Percentiles rank a stretch among this genome's conserved stretches.
Conservation (phyloP, 441 rosid species). For the Bocquillonia castaneifolia region DNA sequence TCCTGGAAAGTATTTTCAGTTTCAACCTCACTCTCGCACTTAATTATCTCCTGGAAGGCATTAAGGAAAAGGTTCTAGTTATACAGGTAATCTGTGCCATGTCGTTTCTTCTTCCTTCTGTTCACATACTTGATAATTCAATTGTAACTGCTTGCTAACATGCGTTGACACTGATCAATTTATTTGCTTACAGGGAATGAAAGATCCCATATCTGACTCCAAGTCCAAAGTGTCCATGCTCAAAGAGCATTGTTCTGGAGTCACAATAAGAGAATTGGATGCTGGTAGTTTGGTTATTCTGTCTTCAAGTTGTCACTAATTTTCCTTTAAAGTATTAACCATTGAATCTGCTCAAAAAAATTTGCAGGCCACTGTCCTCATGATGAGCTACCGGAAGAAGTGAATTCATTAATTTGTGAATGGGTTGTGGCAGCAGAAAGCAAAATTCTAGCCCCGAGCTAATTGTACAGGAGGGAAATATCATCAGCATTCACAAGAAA, state of each 20-base stretch:
- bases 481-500: too few species aligned
- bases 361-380: conserved; percentile 85
- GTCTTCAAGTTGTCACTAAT: not conserved
- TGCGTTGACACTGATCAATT: not conserved
- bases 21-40: conserved; percentile 77
- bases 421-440: conserved; percentile 48
- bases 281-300: conserved; percentile 44
- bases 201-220: conserved; percentile 71
- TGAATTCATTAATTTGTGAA: conserved; percentile 49
- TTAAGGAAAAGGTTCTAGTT: conserved; percentile 49
- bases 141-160: not conserved
- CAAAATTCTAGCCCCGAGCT: conserved; percentile 25
- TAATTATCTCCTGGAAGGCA: conserved; percentile 61
- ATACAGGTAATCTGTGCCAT: conserved; percentile 49
- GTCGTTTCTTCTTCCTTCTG: not conserved
- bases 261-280: conserved; percentile 50
- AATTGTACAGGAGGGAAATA: not conserved
- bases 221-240: conserved; percentile 56
- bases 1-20: conserved; percentile 78
- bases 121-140: conserved; percentile 9
- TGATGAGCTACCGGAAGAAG: conserved; percentile 74
- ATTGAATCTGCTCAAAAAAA: not conserved
- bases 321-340: not conserved
- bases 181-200: conserved; percentile 54
- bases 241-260: conserved; percentile 46